These are phyloP conservation scores for Macrolepiota fuliginosa DNA, from an alignment of 768 basidiomycete species.

Conservation along the genomic window DNA sequence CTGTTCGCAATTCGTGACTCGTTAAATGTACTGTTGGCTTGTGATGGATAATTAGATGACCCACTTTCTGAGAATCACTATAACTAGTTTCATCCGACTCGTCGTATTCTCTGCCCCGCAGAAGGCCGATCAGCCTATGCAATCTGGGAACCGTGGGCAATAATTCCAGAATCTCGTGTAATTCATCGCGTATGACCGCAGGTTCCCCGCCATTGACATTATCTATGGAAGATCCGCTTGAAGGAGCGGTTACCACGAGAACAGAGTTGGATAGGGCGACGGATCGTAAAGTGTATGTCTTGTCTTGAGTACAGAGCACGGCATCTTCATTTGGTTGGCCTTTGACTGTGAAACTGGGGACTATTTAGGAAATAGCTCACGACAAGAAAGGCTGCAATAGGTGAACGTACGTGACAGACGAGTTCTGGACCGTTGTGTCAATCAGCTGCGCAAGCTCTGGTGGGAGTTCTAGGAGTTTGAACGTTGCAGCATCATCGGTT, in stretches of 20 bases:
- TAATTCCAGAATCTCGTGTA: conserved; percentile 84
- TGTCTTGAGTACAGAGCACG: conserved; percentile 79
- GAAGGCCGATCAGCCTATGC: conserved; percentile 56
- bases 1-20: background rate
- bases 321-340: conserved; percentile 83
- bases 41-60: conserved; percentile 13
- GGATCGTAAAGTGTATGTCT: conserved; percentile 81
- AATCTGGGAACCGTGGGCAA: conserved; percentile 75
- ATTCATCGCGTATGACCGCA: conserved; percentile 73
- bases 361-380: conserved; percentile 14
- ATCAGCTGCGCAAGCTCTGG: conserved; percentile 62
- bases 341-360: conserved; percentile 71
- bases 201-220: conserved; percentile 30
- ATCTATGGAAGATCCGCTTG: conserved; percentile 27
- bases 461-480: conserved; percentile 72
- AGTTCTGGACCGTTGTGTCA: conserved; percentile 45
- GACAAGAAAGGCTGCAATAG: background rate
- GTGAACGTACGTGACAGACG: conserved; percentile 18
- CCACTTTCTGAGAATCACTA: conserved; percentile 24
- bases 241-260: conserved; percentile 61
- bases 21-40: background rate
- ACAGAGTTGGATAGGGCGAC: conserved; percentile 89
- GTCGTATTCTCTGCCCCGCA: conserved; percentile 69
- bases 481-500: conserved; percentile 48
- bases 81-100: conserved; percentile 70